Base-by-base conservation (phyloP, 2,329 filamentous ascomycete genomes). In the Graphilbum ipis-grandicollis region DNA sequence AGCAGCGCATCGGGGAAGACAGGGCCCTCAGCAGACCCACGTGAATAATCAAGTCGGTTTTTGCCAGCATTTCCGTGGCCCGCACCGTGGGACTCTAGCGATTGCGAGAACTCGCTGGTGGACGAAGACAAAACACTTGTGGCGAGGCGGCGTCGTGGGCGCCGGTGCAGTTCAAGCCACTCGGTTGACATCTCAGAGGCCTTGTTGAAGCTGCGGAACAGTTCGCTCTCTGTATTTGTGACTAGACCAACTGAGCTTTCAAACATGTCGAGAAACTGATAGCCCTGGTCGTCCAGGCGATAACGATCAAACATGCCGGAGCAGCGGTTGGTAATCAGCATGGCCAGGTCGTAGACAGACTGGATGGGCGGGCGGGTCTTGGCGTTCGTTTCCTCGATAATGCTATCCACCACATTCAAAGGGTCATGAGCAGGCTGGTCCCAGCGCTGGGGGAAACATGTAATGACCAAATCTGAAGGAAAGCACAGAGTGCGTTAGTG, bases 191-290 rank as follows among this genome's bases (percentile, higher is more conserved):
- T 59, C 10, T 57, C 60, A 0, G 70, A 75, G 1, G 71, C 72
- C 13, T 52, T 55, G 41, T 75, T 72, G 26, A 78, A 78, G 13
- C 59, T 56, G 25, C 58, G 57, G 44, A 78, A 78, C 0, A 77
- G 59, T n/a, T 62, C 53, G 1, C 67, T 73, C 48, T 75, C 69
- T 29, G 53, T 59, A 48, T 62, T 64, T 18, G 64, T 68, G 2
- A 63, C 54, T 2, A 51, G 53, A 10, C 73, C 74, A 31, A 79
- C 75, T 2, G 66, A 71, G 13, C 62, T 63, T 44, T 77, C 72
- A 41, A 79, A 79, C 67, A 78, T 78, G 42, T 78, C 73, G 1
- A 78, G 49, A 36, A 79, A 77, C 41, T 75, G 69, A 35, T 70
- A 74, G 22, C 72, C 61, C 39, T 73, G 69, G 43, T 74, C 65